Evolutionary conservation across 169 alveolate species (phyloP), one percentile per base, ranked within the genome.

Genomic region (Cyclospora cayetanensis): DNA sequence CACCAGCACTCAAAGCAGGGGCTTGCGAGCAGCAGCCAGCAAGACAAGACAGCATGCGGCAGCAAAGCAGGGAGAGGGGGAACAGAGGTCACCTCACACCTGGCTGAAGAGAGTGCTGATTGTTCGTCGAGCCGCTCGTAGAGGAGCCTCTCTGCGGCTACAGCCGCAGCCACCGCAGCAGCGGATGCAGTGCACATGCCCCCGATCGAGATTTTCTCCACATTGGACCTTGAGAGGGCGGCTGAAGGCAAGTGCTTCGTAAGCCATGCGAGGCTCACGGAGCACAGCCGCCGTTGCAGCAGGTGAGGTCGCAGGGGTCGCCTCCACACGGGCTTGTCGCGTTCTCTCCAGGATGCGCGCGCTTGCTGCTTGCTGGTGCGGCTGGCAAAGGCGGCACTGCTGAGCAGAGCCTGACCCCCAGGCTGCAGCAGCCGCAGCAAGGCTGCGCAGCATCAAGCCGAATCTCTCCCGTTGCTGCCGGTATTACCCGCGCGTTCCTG

Each of bases 1-100:
- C 88, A 77, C 37, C 72, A 76, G 68, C 87, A 76, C 20, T 31
- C 34, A 5, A 42, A 46, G 72, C 88, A 43, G 88, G 72, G 50
- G 41, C 88, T 9, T 39, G 42, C n/a, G 53, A 31, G 34, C 29
- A 29, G 34, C 50, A 46, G 37, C 27, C 7, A 20, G 20, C 29
- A 34, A 0, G 12, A 18, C 42, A 29, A n/a, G 29, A 39, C 50
- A 41, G 41, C 39, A 27, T 74, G 60, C 55, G 22, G 34, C 37
- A 72, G 18, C 0, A 7, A 29, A 76, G 68, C 87, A 76, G 46
- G 39, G 27, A 34, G 43, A 76, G 1, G 31, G 35, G 88, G 52
- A 46, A 50, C 72, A 77, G 52, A 66, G 50, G 60, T 50, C 18
- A 1, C 9, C 50, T 35, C 72, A 1, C 18, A 50, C 88, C 70